Conservation (phyloP, 805 yeast genomes). For the Tanozyma kutaoensis region DNA sequence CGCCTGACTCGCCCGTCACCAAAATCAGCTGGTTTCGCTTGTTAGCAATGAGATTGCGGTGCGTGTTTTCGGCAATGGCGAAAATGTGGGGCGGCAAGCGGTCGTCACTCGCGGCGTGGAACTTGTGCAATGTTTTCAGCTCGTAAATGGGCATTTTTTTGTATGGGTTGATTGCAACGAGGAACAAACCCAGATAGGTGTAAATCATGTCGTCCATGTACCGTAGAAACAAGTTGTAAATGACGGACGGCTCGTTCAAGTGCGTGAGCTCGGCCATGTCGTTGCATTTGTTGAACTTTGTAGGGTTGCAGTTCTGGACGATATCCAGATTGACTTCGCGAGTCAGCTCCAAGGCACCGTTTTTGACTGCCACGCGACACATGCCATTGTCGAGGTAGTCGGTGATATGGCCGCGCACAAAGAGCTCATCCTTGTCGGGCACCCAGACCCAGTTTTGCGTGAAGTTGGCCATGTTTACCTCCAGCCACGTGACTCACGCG, state of each 20-base stretch:
- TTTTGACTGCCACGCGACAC: slow-evolving; percentile 21
- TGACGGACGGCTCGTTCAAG: slow-evolving; percentile 91
- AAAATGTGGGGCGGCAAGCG: slow-evolving; percentile 71
- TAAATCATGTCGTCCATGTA: slow-evolving; percentile 71
- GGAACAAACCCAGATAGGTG: slow-evolving; percentile 88
- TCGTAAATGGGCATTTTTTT: slow-evolving; percentile 60
- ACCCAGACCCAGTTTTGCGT: slow-evolving; percentile 78
- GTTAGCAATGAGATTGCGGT: slow-evolving; percentile 55
- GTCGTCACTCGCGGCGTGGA: slow-evolving; percentile 23
- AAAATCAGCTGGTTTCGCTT: slow-evolving; percentile 75
- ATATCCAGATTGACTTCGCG: slow-evolving; percentile 18
- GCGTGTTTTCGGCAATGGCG: slow-evolving; percentile 81
- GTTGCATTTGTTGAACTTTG: slow-evolving; percentile 77
- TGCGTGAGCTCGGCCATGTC: slow-evolving; percentile 95
- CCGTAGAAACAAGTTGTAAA: slow-evolving; percentile 67
- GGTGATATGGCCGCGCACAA: slow-evolving; percentile 46
- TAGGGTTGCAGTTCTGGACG: slow-evolving; percentile 67
- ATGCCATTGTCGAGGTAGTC: slow-evolving; percentile 25
- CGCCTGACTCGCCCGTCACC: slow-evolving; percentile 99
- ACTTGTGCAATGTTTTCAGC: slow-evolving; percentile 38
- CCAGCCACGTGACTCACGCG: no score
- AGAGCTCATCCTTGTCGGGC: slow-evolving; percentile 43
- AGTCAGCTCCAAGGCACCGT: slow-evolving; percentile 28
- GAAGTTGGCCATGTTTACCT: no score
- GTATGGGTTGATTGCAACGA: slow-evolving; percentile 94